Evolutionary conservation across 345 rosid species (phyloP).

Genomic region (Arabidopsis arenosa): DNA sequence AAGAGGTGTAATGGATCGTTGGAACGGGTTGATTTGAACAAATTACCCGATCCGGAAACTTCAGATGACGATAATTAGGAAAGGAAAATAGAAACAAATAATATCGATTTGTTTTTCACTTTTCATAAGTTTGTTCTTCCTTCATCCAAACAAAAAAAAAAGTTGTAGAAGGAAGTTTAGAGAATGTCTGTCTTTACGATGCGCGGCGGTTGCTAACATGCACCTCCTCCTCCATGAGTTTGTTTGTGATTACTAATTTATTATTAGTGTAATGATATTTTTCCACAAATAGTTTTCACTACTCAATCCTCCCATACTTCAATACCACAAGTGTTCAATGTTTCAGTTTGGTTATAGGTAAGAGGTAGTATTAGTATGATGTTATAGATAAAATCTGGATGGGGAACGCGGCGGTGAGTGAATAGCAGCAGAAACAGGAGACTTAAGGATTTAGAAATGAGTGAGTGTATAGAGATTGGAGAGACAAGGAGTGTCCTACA

Average conservation of each 20-base stretch:
- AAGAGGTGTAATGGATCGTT: constrained; percentile 54
- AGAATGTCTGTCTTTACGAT: constrained; percentile 31
- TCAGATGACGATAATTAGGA: constrained; percentile 62
- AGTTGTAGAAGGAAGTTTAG: not conserved
- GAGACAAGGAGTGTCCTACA: constrained; percentile 44
- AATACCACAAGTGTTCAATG: not conserved
- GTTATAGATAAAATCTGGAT: not conserved
- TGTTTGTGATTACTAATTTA: constrained; percentile 43
- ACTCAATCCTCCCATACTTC: not conserved
- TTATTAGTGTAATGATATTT: constrained; percentile 28
- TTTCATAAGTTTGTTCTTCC: not conserved
- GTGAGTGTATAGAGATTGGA: not conserved
- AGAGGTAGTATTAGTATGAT: not conserved
- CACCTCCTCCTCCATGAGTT: constrained; percentile 40
- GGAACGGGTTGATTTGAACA: constrained; percentile 86
- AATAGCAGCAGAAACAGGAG: constrained; percentile 34
- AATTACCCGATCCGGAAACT: constrained; percentile 91
- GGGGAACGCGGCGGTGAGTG: constrained; percentile 28
- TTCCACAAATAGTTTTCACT: not conserved
- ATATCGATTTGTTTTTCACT: not conserved
- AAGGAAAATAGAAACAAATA: not conserved
- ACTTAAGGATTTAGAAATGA: constrained; percentile 1
- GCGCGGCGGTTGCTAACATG: constrained; percentile 46
- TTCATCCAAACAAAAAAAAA: not conserved
- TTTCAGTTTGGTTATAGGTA: not conserved